Evolutionary conservation across 116 monocot genomes (phyloP), one percentile per base, ranked within the genome.

Genomic region (Zostera marina): DNA sequence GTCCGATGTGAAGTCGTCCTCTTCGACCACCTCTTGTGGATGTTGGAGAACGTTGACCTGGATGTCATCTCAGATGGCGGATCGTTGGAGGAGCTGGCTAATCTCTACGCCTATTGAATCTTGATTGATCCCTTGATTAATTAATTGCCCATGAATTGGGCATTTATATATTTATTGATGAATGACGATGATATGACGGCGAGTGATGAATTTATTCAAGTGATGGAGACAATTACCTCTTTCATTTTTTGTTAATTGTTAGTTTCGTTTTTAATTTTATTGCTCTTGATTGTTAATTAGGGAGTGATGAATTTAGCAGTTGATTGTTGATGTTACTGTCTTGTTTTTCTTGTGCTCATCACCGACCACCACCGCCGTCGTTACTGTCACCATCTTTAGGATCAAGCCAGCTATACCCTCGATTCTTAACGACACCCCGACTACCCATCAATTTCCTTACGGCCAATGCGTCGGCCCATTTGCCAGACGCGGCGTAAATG

Each of bases 1-100:
- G 75, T 91, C 17, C 79, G 61, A 49, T 91, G 91, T 44, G 91
- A 91, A 65, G 86, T 91, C 3, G 91, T 91, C 44, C 75, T 91
- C 67, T 91, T 91, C 42, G 85, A 91, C 44, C 91, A 91, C 61
- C 75, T 91, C 0, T 68, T 91, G 41, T 91, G 91, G 91, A 85
- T 91, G 85, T 66, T 91, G 22, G 82, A 91, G 49, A 91, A 82
- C 63, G 70, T 68, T 0, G 72, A 75, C 32, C 67, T 56, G 0
- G 74, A 67, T 21, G 64, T 47, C 9, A 70, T n/a, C 47, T 58
- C 23, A 4, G 91, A 58, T 10, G 84, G 44, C 9, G 74, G 52
- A 13, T 65, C 77, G 25, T 2, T 71, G 65, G 53, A 72, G 72
- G 87, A 87, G 67, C 56, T 87, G 41, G 74, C 76, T 5, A 46